Evolutionary conservation across 75 land plant genomes (phyloP).

Genomic region (Sequoia sempervirens): DNA sequence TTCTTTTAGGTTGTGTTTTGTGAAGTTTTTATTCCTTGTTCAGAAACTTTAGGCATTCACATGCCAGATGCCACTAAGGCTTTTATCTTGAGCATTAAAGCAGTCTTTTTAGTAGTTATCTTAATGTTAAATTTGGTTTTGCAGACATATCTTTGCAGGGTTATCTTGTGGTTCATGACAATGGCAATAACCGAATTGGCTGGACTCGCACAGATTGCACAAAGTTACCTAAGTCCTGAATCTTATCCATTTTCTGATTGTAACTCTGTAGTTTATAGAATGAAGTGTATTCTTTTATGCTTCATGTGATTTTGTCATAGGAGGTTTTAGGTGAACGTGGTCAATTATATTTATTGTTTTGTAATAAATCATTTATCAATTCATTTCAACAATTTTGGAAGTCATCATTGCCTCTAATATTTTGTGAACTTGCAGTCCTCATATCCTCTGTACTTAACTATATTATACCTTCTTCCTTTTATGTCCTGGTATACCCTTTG

Average conservation of each 20-base stretch:
- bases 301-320: neutral
- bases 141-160: constrained; percentile 88
- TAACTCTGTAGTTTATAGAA: neutral
- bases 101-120: neutral
- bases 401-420: neutral
- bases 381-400: neutral
- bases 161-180: constrained; percentile 71
- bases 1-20: neutral
- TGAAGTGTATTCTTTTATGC: neutral
- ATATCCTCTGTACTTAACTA: neutral
- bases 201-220: constrained; percentile 66
- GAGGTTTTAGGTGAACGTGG: neutral
- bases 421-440: neutral
- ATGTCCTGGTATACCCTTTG: neutral
- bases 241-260: constrained; percentile 6
- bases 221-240: constrained; percentile 39
- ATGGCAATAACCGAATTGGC: constrained; percentile 63
- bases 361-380: neutral
- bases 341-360: neutral
- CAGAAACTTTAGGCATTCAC: neutral
- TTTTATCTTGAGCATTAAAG: neutral
- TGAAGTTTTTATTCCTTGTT: neutral
- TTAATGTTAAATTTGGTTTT: constrained; percentile 4
- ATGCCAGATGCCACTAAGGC: neutral
- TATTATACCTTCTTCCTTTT: neutral